Evolutionary conservation across 345 rosid species (phyloP), one percentile per base, ranked within the genome.

Genomic region (Eucalyptus decipiens): DNA sequence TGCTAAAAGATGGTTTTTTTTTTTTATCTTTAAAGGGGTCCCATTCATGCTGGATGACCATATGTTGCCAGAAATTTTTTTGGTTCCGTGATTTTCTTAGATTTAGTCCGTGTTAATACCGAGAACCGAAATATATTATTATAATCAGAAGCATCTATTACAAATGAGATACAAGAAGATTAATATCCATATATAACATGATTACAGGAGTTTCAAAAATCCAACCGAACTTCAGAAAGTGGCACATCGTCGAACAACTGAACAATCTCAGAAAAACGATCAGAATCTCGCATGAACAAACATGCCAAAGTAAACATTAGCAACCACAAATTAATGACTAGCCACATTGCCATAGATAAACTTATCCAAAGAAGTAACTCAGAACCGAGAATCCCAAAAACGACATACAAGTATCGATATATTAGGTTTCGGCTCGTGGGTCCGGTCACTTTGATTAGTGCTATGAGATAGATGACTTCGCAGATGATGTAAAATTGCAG

Each of bases 231-330:
- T 37, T 76, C 30, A 42, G 47, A 76, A 37, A 37, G 47, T 4
- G 28, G 9, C 9, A 21, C 9, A 23, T 76, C 16, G 0, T 76
- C 1, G 3, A 40, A 11, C 5, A 21, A 7, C 0, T 23, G 17
- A 76, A 40, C 47, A 76, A 76, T 40, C 47, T 76, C 9, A 21
- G 5, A 23, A 76, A 10, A 76, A 21, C 1, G 8, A 5, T 11
- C 0, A 11, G 5, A 76, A 23, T 19, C 16, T 37, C 1, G 30
- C 3, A 6, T 0, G 15, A 76, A 26, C 9, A 76, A 0, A 76
- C 47, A 40, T 11, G 16, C 47, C 47, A 40, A 76, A 76, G 30
- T 0, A 76, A 40, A 76, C 28, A 76, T 23, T 40, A 40, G 47
- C 16, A 40, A 11, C 9, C 47, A 40, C 28, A 37, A 2, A 37